These are phyloP conservation scores for Tylopilus rubrobrunneus DNA, from an alignment of 768 basidiomycete genomes.

Conservation along the genomic window DNA sequence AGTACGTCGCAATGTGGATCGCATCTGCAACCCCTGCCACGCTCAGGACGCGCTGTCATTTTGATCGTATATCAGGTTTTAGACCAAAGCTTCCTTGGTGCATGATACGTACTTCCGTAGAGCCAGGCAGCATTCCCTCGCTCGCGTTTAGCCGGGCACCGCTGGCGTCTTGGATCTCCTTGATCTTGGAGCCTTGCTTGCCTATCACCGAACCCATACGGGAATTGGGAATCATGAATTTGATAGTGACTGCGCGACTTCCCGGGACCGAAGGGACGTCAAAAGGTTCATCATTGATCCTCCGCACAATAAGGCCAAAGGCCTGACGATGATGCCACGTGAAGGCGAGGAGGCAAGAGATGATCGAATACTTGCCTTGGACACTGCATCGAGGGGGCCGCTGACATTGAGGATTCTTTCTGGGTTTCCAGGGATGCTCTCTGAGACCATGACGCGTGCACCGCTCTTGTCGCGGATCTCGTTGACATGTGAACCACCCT, in stretches of 20 bases:
- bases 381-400: constrained; percentile 96
- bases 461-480: constrained; percentile 98
- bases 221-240: constrained; percentile 99
- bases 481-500: constrained; percentile 92
- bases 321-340: constrained; percentile 50
- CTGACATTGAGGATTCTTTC: constrained; percentile 97
- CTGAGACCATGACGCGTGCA: constrained; percentile 94
- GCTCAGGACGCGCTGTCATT: constrained; percentile 83
- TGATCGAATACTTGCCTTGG: constrained; percentile 62
- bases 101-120: constrained; percentile 78
- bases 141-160: constrained; percentile 95
- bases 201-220: constrained; percentile 99
- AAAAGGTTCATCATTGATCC: constrained; percentile 99
- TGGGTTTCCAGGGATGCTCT: constrained; percentile 98
- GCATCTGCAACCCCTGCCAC: constrained; percentile 99
- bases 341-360: neutral
- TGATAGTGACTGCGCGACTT: constrained; percentile 97
- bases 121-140: constrained; percentile 97
- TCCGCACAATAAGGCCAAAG: constrained; percentile 95
- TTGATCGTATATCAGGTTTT: constrained; percentile 14
- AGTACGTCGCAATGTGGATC: constrained; percentile 98
- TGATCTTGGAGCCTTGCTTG: constrained; percentile 96
- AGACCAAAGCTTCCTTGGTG: neutral
- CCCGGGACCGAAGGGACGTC: constrained; percentile 97
- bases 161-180: constrained; percentile 98